Base-by-base conservation (phyloP, 148 eudicot genomes). In the Limonium bicolor region DNA sequence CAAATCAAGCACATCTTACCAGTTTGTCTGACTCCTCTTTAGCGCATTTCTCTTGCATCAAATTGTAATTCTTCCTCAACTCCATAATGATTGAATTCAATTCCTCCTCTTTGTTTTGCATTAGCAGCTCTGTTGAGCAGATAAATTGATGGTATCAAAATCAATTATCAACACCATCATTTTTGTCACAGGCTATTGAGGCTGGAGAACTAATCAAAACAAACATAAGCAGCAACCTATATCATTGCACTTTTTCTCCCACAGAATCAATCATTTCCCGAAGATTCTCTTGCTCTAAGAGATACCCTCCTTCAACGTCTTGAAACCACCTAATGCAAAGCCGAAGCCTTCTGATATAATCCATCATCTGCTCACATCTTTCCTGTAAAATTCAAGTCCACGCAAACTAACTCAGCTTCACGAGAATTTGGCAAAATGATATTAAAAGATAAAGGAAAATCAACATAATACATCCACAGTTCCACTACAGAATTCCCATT, bases 331-430 rank as follows among this genome's bases (percentile, higher is more conserved):
- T 77, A 49, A 90, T 67, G 50, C 99, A 84, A 13, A 68, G 67
- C 62, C 86, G 78, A 38, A 90, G 99, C 68, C 73, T 80, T 52
- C 41, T 73, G 33, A 90, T 90, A 48, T 69, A 80, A 23, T 90
- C 99, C 64, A 63, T 39, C 99, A 90, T 90, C 48, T 72, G 84
- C 29, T 84, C 99, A 66, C 87, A 77, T 65, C 90, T 80, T 51
- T 90, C 99, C 99, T 90, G 51, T 22, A 23, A 14, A 32, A 51
- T 0, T 19, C 29, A n/a, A n/a, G n/a, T n/a, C n/a, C n/a, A n/a
- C n/a, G n/a, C n/a, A n/a, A n/a, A n/a, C n/a, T n/a, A n/a, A n/a
- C n/a, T n/a, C n/a, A n/a, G 2, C 7, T 41, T 3, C 46, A 16
- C 23, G 2, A 24, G 16, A 19, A 15, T 6, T n/a, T 16, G 19